phyloP scores from a whole-genome alignment of 768 basidiomycete genomes.

The Termitomyces eurrhizus region DNA sequence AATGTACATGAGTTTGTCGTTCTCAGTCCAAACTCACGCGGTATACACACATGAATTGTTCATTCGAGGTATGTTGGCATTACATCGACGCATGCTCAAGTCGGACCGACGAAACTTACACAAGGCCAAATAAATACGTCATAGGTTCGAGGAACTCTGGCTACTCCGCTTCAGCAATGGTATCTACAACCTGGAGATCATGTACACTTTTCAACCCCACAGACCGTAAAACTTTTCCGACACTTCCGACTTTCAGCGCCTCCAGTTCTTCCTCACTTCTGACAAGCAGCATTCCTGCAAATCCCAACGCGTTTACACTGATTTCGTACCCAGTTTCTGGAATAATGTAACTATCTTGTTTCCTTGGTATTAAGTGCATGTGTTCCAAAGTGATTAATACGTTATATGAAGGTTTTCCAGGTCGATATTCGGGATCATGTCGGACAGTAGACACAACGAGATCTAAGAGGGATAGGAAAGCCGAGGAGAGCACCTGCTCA shows the following conservation, averaged over 20 bases:
- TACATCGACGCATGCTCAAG: too few species aligned
- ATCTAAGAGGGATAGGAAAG: slow-evolving; percentile 74
- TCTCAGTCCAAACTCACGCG: neutral
- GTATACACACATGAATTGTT: slow-evolving; percentile 4
- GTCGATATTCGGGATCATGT: slow-evolving; percentile 57
- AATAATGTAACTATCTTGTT: slow-evolving; percentile 53
- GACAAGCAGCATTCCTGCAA: slow-evolving; percentile 85
- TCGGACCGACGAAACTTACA: neutral
- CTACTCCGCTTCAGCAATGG: slow-evolving; percentile 18
- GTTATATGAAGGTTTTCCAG: slow-evolving; percentile 76
- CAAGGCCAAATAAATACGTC: slow-evolving; percentile 9
- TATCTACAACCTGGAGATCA: slow-evolving; percentile 57
- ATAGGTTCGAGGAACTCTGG: too few species aligned
- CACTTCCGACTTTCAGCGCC: slow-evolving; percentile 58
- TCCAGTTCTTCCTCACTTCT: slow-evolving; percentile 78
- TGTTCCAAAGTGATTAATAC: slow-evolving; percentile 79
- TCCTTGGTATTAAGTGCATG: slow-evolving; percentile 82
- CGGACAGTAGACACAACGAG: slow-evolving; percentile 71
- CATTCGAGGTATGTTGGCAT: slow-evolving; percentile 8
- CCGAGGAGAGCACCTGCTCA: slow-evolving; percentile 46
- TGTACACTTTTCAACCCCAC: slow-evolving; percentile 69
- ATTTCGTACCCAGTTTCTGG: slow-evolving; percentile 52
- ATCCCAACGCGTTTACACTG: slow-evolving; percentile 84
- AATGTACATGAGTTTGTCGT: neutral
- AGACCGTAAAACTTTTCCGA: slow-evolving; percentile 56